These are phyloP conservation scores for Malus hybrid DNA, from an alignment of 331 rosid genomes.

Conservation along the genomic window DNA sequence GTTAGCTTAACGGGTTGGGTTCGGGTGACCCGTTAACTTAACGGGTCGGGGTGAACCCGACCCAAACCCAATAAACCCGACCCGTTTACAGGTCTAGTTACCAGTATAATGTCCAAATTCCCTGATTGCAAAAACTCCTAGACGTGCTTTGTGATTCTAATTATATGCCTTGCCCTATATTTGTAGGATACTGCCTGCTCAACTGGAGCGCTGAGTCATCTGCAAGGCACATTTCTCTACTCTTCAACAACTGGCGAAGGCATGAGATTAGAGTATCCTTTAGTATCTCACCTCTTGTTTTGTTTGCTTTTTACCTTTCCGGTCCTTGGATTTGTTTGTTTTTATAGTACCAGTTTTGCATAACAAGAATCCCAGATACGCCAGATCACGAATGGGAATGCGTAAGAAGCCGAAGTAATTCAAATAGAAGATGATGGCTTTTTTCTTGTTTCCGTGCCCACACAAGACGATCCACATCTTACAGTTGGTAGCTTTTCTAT, in stretches of 20 bases:
- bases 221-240: slow-evolving; percentile 80
- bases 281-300: background rate
- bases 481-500: background rate
- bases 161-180: background rate
- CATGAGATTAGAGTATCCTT: slow-evolving; percentile 95
- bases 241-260: slow-evolving; percentile 77
- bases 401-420: slow-evolving; percentile 65
- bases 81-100: too few species aligned
- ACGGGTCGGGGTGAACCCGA: too few species aligned
- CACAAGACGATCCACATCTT: background rate
- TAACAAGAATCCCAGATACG: slow-evolving; percentile 58
- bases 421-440: background rate
- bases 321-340: background rate
- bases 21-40: too few species aligned
- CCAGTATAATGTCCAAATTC: background rate
- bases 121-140: background rate
- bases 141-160: background rate
- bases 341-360: slow-evolving; percentile 21
- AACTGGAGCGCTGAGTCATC: slow-evolving; percentile 55
- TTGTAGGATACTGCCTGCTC: slow-evolving; percentile 65
- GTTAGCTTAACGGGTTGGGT: too few species aligned
- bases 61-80: too few species aligned
- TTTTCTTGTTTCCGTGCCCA: background rate
- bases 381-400: slow-evolving; percentile 98
- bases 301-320: background rate